Base-by-base conservation (phyloP, 495 filamentous ascomycete species). In the Cercophora newfieldiana region DNA sequence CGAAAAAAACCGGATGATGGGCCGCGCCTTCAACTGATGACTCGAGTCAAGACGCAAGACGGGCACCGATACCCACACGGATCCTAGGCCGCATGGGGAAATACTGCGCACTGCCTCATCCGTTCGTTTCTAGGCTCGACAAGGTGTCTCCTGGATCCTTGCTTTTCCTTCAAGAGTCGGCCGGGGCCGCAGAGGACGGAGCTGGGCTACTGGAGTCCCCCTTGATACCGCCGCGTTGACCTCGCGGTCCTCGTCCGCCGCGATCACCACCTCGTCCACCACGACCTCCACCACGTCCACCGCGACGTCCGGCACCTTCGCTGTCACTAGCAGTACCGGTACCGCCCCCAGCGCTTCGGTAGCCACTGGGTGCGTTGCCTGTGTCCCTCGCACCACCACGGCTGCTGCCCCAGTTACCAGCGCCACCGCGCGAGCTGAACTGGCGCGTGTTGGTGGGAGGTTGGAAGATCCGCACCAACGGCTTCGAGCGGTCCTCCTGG, bases 401-500 rank as follows among this genome's bases (percentile, higher is more conserved):
- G 75, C 89, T 90, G 69, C 83, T 83, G 64, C 89, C 87, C 91
- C 92, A 92, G 64, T 85, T 89, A 37, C 91, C 90, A 49, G 91
- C 90, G 48, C 86, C 85, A 64, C 84, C 83, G 66, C 85, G 83
- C 55, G 75, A 77, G 68, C 80, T 81, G 63, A 79, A 83, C 63
- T 80, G 71, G 28, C 80, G 78, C 62, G 77, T 75, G 16, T 19
- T 24, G 18, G 84, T 78, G 29, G 88, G 88, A 25, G 87, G 84
- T 70, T 88, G 85, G 76, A 93, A 95, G 77, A 91, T 87, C 79
- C 92, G 92, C 62, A 97, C 86, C 63, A 89, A 84, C 29, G 91
- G 91, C 78, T 90, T 90, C 64, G 87, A 87, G 59, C 89, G 86
- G 59, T 88, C 89, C 55, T 86, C 82, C 48, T 82, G 79, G 14